Evolutionary conservation across 176 grass and related monocot genomes (phyloP).

Genomic region (Aegilops bicornis): DNA sequence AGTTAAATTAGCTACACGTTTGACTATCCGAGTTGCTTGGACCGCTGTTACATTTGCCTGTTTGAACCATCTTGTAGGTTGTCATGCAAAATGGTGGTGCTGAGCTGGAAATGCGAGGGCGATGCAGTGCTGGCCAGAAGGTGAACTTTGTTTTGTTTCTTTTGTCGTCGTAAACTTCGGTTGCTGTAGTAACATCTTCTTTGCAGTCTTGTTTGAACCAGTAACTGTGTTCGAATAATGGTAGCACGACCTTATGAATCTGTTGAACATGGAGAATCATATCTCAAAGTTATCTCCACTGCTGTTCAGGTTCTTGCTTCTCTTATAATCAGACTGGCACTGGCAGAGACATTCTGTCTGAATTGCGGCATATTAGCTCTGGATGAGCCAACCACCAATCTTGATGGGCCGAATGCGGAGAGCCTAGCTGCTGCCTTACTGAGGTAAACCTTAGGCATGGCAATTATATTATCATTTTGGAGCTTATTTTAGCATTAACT

Average conservation of each 20-base stretch:
- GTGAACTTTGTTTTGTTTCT: conserved; percentile 35
- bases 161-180: background rate
- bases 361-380: conserved; percentile 94
- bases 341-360: conserved; percentile 92
- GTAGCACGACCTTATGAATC: too few relatives aligned
- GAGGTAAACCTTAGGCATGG: conserved; percentile 44
- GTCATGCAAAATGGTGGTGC: conserved; percentile 96
- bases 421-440: conserved; percentile 83
- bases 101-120: conserved; percentile 94
- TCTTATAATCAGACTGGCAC: conserved; percentile 92
- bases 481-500: conserved; percentile 2
- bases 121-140: conserved; percentile 99
- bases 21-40: background rate
- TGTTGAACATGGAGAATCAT: background rate
- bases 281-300: conserved; percentile 24
- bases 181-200: too few relatives aligned
- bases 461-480: background rate
- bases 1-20: conserved; percentile 39
- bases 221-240: too few relatives aligned
- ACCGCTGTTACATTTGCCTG: conserved; percentile 11
- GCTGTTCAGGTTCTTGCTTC: conserved; percentile 90
- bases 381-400: conserved; percentile 96
- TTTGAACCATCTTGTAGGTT: conserved; percentile 47
- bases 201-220: too few relatives aligned
- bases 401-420: conserved; percentile 89